Evolutionary conservation across 441 rosid species (phyloP).

Genomic region (Adansonia rubrostipa): DNA sequence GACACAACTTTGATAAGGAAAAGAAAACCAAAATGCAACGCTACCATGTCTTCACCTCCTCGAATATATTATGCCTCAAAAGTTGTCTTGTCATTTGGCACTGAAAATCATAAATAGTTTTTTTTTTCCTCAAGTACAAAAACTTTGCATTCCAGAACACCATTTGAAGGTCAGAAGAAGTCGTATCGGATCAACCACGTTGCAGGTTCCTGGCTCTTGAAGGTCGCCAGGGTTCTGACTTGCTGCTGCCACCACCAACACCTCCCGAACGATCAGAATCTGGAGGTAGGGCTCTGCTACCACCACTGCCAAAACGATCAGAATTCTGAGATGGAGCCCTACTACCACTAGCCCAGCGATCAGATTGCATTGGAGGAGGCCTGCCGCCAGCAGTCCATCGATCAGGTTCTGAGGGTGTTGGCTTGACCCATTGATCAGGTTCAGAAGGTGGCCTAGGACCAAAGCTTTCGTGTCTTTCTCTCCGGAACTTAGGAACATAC

Average conservation of each 20-base stretch:
- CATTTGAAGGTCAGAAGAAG: background rate
- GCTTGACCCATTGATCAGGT: conserved; percentile 48
- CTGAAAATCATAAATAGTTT: background rate
- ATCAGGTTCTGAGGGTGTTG: conserved; percentile 37
- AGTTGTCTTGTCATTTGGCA: background rate
- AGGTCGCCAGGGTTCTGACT: conserved; percentile 31
- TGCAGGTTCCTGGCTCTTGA: conserved; percentile 20
- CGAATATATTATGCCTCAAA: background rate
- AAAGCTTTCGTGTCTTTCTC: conserved; percentile 44
- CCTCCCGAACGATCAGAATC: conserved; percentile 31
- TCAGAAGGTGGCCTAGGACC: conserved; percentile 42
- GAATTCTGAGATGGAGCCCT: conserved; percentile 45
- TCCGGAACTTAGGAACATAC: conserved; percentile 72
- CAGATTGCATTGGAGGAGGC: conserved; percentile 41
- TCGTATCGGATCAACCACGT: background rate
- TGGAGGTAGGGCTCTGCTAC: conserved; percentile 38
- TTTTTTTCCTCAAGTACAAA: background rate
- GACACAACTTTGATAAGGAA: background rate
- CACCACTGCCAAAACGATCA: conserved; percentile 21
- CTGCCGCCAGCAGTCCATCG: conserved; percentile 47
- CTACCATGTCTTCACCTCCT: background rate
- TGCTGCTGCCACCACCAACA: conserved; percentile 11
- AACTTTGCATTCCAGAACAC: background rate
- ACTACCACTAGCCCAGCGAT: conserved; percentile 47
- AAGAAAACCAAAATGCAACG: background rate